Base-by-base conservation (phyloP, 1,284 basidiomycete species). In the Peniophora sp. region DNA sequence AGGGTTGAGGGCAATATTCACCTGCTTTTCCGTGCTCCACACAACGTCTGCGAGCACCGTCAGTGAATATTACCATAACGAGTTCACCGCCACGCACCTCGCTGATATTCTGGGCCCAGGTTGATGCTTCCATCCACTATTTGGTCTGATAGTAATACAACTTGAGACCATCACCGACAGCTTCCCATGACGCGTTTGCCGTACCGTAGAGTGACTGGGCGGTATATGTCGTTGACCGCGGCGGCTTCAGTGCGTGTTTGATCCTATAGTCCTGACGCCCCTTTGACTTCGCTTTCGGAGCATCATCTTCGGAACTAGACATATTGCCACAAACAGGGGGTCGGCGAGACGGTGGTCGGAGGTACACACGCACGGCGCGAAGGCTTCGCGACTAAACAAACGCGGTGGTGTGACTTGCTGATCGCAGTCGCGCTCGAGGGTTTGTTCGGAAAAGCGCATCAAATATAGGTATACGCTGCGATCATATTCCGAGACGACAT, bases 211-310 rank as follows among this genome's bases (percentile, higher is more conserved):
- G 64, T 1, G 82, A 70, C 55, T 83, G 77, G 0, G 83, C 77
- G 0, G 83, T 81, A 54, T 85, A 88, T 0, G 81, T 85, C 2
- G 83, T 84, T 0, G 83, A 74, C 12, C 85, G 65, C 2, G 83
- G 81, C 0, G 76, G 65, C 54, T 76, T 79, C 14, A 88, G 64
- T 0, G 78, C 78, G 50, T 79, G 75, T 34, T 63, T 69, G 46
- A 88, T 74, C 34, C 58, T 69, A 60, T 81, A 86, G 1, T 67
- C 66, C 47, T 51, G 6, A 12, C 27, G 27, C 27, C 27, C 27
- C 27, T 32, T 32, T 12, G 5, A 12, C 27, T 32, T 32, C 27
- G 27, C 6, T 32, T 32, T 32, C 12, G 27, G 27, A 32, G 27
- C 27, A 6, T 32, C 27, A 32, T 32, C 27, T 32, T 32, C 27